A percentile compares a stretch with the other conserved stretches of the same genome.
Evolutionary conservation across 2,329 filamentous ascomycete species (phyloP).

Genomic region (Stachybotrys echinatus): DNA sequence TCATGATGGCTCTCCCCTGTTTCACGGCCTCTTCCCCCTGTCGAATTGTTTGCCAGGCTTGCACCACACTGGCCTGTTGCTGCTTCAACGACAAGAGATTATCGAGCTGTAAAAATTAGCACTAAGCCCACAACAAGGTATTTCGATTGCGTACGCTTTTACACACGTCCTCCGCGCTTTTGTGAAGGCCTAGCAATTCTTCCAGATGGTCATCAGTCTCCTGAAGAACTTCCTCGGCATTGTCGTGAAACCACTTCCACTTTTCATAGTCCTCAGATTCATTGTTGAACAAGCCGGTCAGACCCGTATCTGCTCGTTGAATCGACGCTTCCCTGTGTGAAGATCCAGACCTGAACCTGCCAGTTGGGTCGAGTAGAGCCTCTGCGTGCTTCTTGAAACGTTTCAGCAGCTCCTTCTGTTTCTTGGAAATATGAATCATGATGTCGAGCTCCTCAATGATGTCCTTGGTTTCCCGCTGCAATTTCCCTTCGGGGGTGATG

Average conservation of each 20-base stretch:
- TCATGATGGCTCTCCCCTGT: conserved; percentile 24
- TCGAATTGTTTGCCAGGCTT: conserved; percentile 19
- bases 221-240: conserved; percentile 1
- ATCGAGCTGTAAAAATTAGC: conserved; percentile 10
- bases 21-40: conserved; percentile 18
- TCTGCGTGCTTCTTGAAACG: conserved; percentile 4
- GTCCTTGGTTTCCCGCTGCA: conserved; percentile 3
- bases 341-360: neutral
- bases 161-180: conserved; percentile 2
- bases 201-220: conserved; percentile 2
- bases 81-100: conserved; percentile 22
- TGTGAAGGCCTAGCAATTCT: neutral
- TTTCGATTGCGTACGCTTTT: neutral
- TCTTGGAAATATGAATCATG: conserved; percentile 1
- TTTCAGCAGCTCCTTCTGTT: conserved; percentile 1
- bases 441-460: conserved; percentile 5
- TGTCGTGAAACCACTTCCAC: conserved; percentile 1
- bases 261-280: neutral
- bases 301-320: neutral
- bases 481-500: conserved; percentile 3
- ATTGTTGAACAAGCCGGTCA: neutral
- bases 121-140: neutral
- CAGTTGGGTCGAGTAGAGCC: neutral
- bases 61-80: conserved; percentile 24
- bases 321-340: neutral